phyloP scores from a whole-genome alignment of 257 asterid species.

The Petrea volubilis region DNA sequence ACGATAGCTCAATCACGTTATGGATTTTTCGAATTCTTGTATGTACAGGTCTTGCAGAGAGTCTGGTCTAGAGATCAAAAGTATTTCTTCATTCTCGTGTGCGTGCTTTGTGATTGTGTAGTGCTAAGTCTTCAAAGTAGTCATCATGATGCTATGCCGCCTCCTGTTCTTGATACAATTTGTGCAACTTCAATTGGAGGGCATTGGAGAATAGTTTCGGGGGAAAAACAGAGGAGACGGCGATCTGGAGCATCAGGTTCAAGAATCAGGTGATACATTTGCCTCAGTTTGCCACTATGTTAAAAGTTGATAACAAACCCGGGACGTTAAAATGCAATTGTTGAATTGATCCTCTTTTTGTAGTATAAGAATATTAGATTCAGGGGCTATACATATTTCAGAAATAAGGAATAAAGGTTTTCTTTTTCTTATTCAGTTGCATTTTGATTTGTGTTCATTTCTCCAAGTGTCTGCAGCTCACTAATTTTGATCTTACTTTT shows the following conservation, averaged over 20 bases:
- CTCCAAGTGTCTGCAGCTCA: neutral
- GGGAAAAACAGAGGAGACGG: slow-evolving; percentile 21
- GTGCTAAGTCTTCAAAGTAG: slow-evolving; percentile 40
- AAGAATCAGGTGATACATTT: slow-evolving; percentile 45
- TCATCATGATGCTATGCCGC: slow-evolving; percentile 16
- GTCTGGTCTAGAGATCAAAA: slow-evolving; percentile 43
- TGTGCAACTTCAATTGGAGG: slow-evolving; percentile 11
- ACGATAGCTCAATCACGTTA: slow-evolving; percentile 50
- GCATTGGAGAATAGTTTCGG: slow-evolving; percentile 11
- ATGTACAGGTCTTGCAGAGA: slow-evolving; percentile 53
- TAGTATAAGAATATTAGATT: slow-evolving; percentile 36
- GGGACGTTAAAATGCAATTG: slow-evolving; percentile 31
- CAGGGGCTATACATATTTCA: slow-evolving; percentile 44
- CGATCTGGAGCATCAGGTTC: slow-evolving; percentile 26
- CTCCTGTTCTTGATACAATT: slow-evolving; percentile 26
- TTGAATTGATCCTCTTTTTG: slow-evolving; percentile 41
- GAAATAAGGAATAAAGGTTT: slow-evolving; percentile 40
- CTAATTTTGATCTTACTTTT: slow-evolving; percentile 30
- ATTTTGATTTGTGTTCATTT: neutral
- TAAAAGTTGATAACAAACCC: slow-evolving; percentile 24
- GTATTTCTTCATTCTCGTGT: slow-evolving; percentile 45
- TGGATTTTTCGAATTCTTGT: slow-evolving; percentile 35
- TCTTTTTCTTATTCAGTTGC: slow-evolving; percentile 7
- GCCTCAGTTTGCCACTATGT: slow-evolving; percentile 42
- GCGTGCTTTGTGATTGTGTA: slow-evolving; percentile 43